Evolutionary conservation across 106 monocot species (phyloP).

Genomic region (Chionographis japonica): DNA sequence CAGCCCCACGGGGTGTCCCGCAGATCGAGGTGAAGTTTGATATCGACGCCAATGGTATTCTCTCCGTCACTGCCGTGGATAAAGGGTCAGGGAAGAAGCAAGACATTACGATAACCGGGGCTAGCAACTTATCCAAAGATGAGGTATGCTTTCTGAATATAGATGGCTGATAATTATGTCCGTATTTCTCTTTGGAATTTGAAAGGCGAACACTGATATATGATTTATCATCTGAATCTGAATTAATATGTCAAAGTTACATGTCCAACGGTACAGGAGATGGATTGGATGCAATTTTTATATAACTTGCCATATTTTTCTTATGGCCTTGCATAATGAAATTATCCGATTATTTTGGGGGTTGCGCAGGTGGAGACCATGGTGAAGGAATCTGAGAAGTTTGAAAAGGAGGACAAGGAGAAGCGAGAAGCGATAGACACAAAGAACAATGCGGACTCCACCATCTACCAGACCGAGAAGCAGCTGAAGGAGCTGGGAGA

Average conservation of each 20-base stretch:
- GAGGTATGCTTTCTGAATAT: conserved; percentile 37
- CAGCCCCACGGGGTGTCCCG: conserved; percentile 79
- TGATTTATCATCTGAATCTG: too few relatives aligned
- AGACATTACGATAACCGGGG: conserved; percentile 72
- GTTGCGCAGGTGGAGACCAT: conserved; percentile 69
- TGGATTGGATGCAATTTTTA: too few relatives aligned
- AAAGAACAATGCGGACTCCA: conserved; percentile 82
- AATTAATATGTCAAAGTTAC: too few relatives aligned
- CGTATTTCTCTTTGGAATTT: not conserved
- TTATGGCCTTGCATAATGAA: too few relatives aligned
- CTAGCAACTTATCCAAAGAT: conserved; percentile 57
- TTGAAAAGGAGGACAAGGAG: conserved; percentile 86
- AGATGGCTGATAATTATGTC: too few relatives aligned
- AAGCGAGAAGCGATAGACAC: conserved; percentile 90
- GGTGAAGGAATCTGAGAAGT: conserved; percentile 84
- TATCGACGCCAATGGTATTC: conserved; percentile 91
- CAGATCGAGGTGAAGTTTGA: conserved; percentile 95
- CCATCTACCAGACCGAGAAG: conserved; percentile 85
- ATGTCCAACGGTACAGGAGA: too few relatives aligned
- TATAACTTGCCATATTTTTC: not conserved
- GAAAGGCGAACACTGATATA: too few relatives aligned
- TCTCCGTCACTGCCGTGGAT: conserved; percentile 74
- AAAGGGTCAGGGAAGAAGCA: conserved; percentile 80
- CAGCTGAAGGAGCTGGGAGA: conserved; percentile 87
- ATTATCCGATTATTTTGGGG: not conserved